Percentiles rank a stretch among this genome's conserved stretches.
phyloP scores from a whole-genome alignment of 2,329 filamentous ascomycete species.

The Proliferodiscus dingleyae region DNA sequence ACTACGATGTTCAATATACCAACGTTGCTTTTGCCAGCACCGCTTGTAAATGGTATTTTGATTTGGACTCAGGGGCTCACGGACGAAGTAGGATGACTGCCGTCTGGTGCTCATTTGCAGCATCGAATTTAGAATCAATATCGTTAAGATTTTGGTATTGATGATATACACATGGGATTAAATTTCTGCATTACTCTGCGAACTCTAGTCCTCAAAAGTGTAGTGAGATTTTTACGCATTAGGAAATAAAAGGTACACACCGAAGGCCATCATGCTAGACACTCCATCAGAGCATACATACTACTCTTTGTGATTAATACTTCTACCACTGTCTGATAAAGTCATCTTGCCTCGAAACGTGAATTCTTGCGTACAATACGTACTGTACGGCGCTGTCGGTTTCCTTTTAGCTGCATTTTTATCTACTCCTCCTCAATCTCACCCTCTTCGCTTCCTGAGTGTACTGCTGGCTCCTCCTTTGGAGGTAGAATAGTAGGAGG shows the following conservation, averaged over 20 bases:
- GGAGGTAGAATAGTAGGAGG: constrained; percentile 37
- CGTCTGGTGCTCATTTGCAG: constrained; percentile 35
- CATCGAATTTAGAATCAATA: constrained; percentile 12
- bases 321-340: constrained; percentile 24
- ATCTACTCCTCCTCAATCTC: constrained; percentile 82
- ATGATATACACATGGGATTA: constrained; percentile 10
- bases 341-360: constrained; percentile 30
- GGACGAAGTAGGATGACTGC: constrained; percentile 59
- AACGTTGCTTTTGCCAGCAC: constrained; percentile 18
- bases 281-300: neutral
- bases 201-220: neutral
- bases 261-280: constrained; percentile 11
- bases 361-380: constrained; percentile 30
- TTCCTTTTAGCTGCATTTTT: neutral
- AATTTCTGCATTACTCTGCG: neutral
- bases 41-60: constrained; percentile 8
- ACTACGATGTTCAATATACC: constrained; percentile 25
- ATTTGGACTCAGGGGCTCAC: constrained; percentile 44
- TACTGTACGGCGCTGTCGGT: constrained; percentile 29
- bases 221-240: constrained; percentile 11
- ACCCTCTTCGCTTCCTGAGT: constrained; percentile 89
- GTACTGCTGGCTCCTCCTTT: constrained; percentile 42
- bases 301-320: neutral
- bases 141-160: constrained; percentile 16
- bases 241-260: constrained; percentile 29